These are phyloP conservation scores for Inga leiocalycina DNA, from an alignment of 306 rosid species.

Conservation along the genomic window DNA sequence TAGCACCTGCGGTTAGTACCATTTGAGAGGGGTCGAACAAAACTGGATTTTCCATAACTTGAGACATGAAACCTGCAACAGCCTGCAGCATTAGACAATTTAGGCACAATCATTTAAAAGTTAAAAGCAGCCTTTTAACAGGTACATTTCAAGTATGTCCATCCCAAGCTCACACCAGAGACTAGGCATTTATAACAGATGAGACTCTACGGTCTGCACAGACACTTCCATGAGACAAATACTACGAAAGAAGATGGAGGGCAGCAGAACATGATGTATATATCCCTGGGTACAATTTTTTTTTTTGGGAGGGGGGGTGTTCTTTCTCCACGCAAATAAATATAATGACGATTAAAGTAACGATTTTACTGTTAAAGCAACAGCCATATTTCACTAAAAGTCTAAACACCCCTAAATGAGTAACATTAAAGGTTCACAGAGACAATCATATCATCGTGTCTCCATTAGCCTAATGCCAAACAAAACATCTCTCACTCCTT, in stretches of 20 bases:
- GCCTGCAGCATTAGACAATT: constrained; percentile 57
- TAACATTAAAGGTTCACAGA: neutral
- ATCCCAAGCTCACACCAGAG: neutral
- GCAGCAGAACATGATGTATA: neutral
- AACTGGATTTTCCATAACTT: constrained; percentile 59
- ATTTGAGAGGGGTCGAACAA: constrained; percentile 71
- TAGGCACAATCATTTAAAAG: constrained; percentile 15
- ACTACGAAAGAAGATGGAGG: neutral
- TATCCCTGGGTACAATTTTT: neutral
- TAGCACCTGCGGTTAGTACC: constrained; percentile 71
- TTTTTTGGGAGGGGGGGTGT: neutral
- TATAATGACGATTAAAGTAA: neutral
- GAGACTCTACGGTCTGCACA: neutral
- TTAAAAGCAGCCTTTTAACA: neutral
- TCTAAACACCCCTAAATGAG: neutral
- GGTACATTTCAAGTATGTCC: neutral
- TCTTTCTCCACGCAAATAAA: neutral
- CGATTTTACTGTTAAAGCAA: neutral
- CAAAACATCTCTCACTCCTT: neutral
- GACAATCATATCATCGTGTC: neutral
- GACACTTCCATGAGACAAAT: neutral
- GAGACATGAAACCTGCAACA: constrained; percentile 89
- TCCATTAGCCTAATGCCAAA: neutral
- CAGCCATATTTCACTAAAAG: neutral
- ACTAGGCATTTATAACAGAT: neutral